phyloP scores from a whole-genome alignment of 345 rosid species.

The Brassica cretica region DNA sequence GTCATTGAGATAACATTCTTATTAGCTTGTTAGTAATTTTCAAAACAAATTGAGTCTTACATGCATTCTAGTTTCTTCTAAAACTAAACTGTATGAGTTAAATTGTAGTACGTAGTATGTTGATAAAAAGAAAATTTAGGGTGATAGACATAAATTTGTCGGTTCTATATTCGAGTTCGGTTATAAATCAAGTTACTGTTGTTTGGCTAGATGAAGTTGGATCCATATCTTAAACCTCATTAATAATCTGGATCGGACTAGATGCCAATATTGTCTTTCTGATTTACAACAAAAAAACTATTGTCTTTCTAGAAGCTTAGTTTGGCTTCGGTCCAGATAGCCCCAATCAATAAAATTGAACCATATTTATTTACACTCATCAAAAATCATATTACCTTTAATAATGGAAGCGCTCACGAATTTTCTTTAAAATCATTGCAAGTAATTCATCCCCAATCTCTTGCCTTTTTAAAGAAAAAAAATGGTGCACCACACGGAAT shows the following conservation, averaged over 20 bases:
- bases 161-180: not conserved
- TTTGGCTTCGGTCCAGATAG: not conserved
- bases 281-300: not conserved
- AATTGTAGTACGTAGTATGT: not conserved
- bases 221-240: too few relatives aligned
- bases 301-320: not conserved
- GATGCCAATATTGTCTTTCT: not conserved
- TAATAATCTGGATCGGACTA: not conserved
- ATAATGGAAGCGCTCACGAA: constrained; percentile 1
- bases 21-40: not conserved
- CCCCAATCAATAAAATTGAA: not conserved
- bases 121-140: not conserved
- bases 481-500: constrained; percentile 30
- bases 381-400: not conserved
- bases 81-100: not conserved
- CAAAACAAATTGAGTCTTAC: not conserved
- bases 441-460: constrained; percentile 1
- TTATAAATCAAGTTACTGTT: not conserved
- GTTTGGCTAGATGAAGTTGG: not conserved
- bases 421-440: not conserved
- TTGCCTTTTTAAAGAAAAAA: not conserved
- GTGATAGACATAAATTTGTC: not conserved
- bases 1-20: not conserved
- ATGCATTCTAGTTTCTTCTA: not conserved
- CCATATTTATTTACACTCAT: not conserved